Conservation (phyloP, 2,329 filamentous ascomycete species). For the Claviceps monticola region DNA sequence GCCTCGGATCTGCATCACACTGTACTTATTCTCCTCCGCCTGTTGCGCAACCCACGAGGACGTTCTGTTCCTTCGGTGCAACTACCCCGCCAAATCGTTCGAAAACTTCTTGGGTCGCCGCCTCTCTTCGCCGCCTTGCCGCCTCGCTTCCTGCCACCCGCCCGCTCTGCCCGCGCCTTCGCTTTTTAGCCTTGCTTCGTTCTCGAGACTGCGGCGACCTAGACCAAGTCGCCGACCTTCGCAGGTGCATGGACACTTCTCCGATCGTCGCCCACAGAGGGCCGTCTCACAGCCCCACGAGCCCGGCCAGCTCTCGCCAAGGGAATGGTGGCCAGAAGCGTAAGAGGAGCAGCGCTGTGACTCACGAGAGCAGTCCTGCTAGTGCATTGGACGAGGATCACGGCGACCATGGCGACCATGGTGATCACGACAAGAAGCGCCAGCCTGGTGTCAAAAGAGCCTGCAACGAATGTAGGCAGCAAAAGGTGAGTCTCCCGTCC, state of each 20-base stretch:
- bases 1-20: not conserved
- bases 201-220: constrained; percentile 7
- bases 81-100: constrained; percentile 3
- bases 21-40: not conserved
- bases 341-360: constrained; percentile 38
- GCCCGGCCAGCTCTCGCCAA: constrained; percentile 38
- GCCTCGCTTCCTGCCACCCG: not conserved
- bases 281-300: constrained; percentile 39
- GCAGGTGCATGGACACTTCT: constrained; percentile 33
- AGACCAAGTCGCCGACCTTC: constrained; percentile 7
- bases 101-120: not conserved
- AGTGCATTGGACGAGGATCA: constrained; percentile 33
- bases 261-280: constrained; percentile 31
- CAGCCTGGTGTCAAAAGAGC: constrained; percentile 63
- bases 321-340: constrained; percentile 38
- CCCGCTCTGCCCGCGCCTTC: not conserved
- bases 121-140: constrained; percentile 1
- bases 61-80: not conserved
- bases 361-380: constrained; percentile 46
- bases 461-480: constrained; percentile 74
- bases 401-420: constrained; percentile 29
- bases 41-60: not conserved
- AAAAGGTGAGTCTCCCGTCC: constrained; percentile 47
- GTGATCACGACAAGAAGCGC: constrained; percentile 45
- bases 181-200: constrained; percentile 5